Conservation (phyloP, 768 basidiomycete genomes). For the Mycena pura region DNA sequence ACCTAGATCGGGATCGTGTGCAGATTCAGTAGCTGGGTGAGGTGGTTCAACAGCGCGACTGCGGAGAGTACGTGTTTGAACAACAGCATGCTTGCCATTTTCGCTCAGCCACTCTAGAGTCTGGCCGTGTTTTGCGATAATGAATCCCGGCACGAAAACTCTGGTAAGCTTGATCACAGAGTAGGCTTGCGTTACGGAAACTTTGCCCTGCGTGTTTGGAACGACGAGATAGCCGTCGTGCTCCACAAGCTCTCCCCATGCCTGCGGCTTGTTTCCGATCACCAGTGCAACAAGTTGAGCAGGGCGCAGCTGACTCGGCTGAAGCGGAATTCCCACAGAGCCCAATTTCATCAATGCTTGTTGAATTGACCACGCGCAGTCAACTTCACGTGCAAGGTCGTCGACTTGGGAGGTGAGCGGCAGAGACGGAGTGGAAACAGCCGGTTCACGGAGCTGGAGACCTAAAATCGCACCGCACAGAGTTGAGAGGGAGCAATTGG, state of each 20-base stretch:
- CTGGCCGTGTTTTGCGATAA: slow-evolving; percentile 16
- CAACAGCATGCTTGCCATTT: slow-evolving; percentile 9
- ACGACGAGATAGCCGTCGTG: slow-evolving; percentile 5
- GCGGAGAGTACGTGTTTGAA: slow-evolving; percentile 20
- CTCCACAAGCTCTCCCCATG: slow-evolving; percentile 10
- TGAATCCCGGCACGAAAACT: slow-evolving; percentile 13
- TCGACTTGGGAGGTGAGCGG: neutral
- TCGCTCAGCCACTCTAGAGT: slow-evolving; percentile 16
- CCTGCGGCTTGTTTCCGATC: slow-evolving; percentile 1
- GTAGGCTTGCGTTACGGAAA: slow-evolving; percentile 10
- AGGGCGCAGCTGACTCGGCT: neutral
- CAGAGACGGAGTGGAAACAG: neutral
- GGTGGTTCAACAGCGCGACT: slow-evolving; percentile 9
- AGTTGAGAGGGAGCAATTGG: neutral
- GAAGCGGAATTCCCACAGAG: slow-evolving; percentile 15
- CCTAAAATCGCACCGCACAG: slow-evolving; percentile 6
- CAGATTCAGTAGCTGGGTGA: slow-evolving; percentile 1
- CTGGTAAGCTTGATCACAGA: slow-evolving; percentile 19
- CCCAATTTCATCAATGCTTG: neutral
- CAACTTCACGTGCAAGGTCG: slow-evolving; percentile 7
- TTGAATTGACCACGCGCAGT: slow-evolving; percentile 19
- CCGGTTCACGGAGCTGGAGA: neutral
- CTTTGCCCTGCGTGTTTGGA: neutral
- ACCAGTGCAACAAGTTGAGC: slow-evolving; percentile 22
- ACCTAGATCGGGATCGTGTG: neutral